Evolutionary conservation across 2,329 filamentous ascomycete species (phyloP).

Genomic region (Elsinoe fawcettii): DNA sequence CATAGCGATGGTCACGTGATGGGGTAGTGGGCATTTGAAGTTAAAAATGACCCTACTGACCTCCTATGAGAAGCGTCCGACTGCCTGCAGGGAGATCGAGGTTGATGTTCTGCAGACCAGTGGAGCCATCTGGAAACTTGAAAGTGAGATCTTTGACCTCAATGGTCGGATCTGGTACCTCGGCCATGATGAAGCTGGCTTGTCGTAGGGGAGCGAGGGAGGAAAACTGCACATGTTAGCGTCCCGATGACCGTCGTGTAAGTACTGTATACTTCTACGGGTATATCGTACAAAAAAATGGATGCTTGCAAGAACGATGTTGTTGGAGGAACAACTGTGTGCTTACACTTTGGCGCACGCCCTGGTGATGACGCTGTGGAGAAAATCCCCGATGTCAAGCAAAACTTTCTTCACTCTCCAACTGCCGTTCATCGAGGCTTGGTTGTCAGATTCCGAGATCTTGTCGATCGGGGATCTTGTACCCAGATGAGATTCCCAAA

Average conservation of each 20-base stretch:
- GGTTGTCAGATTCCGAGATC: background rate
- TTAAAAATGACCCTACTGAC: conserved; percentile 35
- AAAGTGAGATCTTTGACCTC: conserved; percentile 72
- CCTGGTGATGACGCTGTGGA: background rate
- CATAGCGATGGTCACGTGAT: conserved; percentile 1
- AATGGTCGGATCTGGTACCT: conserved; percentile 51
- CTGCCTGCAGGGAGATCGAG: conserved; percentile 74
- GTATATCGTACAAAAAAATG: background rate
- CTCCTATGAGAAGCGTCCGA: conserved; percentile 85
- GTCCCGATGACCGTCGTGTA: background rate
- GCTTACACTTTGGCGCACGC: background rate
- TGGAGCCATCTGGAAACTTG: conserved; percentile 75
- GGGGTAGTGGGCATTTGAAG: background rate
- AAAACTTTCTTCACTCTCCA: background rate
- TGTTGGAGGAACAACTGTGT: background rate
- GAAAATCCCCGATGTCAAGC: conserved; percentile 9
- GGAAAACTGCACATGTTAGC: background rate
- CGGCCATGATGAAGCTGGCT: background rate
- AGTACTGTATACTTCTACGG: background rate
- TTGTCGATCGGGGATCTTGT: background rate
- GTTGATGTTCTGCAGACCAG: conserved; percentile 65
- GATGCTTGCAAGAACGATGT: background rate
- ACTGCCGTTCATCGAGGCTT: background rate
- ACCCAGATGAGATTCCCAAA: background rate
- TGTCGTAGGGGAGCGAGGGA: background rate